Percentiles rank a stretch among this genome's conserved stretches.
Evolutionary conservation across 495 filamentous ascomycete species (phyloP).

Genomic region (Neurospora terricola): DNA sequence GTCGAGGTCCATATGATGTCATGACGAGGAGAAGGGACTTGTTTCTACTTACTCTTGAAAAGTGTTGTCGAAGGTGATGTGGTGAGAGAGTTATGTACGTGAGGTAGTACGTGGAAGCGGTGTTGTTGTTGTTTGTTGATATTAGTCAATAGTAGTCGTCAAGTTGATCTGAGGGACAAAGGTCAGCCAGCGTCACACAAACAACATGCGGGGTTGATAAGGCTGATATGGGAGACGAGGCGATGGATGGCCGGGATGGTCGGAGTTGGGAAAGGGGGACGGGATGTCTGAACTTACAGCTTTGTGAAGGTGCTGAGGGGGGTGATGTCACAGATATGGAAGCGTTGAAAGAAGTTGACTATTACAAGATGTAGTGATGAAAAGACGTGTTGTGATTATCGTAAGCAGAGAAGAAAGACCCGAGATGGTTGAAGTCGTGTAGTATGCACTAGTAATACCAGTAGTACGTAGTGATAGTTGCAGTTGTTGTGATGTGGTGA

Average conservation of each 20-base stretch:
- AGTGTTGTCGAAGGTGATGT: background rate
- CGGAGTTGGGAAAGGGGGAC: background rate
- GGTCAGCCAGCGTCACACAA: slow-evolving; percentile 7
- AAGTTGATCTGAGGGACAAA: background rate
- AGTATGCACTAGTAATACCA: background rate
- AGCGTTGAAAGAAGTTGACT: slow-evolving; percentile 1
- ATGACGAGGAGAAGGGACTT: background rate
- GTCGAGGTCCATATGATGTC: slow-evolving; percentile 5
- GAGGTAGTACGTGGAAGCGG: background rate
- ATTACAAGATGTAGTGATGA: background rate
- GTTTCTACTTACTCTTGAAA: slow-evolving; percentile 19
- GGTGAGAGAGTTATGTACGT: background rate
- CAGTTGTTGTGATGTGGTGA: background rate
- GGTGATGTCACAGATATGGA: slow-evolving; percentile 1
- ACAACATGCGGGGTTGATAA: slow-evolving; percentile 5
- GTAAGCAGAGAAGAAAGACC: background rate
- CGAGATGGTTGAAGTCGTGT: background rate
- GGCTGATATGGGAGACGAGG: background rate
- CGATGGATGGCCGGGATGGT: slow-evolving; percentile 4
- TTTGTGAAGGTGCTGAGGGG: background rate
- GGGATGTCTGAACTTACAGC: background rate
- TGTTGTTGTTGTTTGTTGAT: background rate
- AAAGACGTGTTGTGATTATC: background rate
- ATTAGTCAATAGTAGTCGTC: background rate
- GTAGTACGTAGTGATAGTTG: background rate